Percentiles rank a stretch among this genome's conserved stretches.
These are phyloP conservation scores for Knoxia roxburghii DNA, from an alignment of 257 asterid species.

Conservation along the genomic window DNA sequence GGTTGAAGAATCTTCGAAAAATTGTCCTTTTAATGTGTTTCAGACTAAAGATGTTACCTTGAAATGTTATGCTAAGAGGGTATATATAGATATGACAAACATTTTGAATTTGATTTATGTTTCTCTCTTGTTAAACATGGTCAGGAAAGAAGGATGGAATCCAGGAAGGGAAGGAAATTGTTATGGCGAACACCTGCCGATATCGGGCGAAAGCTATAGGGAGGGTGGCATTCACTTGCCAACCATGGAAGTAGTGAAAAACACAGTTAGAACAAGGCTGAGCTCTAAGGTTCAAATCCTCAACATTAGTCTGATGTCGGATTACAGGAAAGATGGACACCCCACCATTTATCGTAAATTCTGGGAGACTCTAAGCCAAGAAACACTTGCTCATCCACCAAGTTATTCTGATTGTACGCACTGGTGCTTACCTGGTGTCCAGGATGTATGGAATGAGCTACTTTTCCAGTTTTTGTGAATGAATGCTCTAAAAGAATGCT, in stretches of 20 bases:
- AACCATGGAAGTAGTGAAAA: slow-evolving; percentile 73
- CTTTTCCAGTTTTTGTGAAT: slow-evolving; percentile 62
- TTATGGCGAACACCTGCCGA: slow-evolving; percentile 63
- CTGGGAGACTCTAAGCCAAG: slow-evolving; percentile 72
- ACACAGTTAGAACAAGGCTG: slow-evolving; percentile 39
- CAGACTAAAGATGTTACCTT: too few relatives aligned
- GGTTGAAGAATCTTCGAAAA: too few relatives aligned
- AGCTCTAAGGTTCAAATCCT: slow-evolving; percentile 58
- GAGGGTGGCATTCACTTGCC: slow-evolving; percentile 71
- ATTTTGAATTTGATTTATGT: too few relatives aligned
- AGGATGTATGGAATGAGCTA: slow-evolving; percentile 87
- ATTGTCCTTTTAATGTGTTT: too few relatives aligned
- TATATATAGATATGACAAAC: too few relatives aligned
- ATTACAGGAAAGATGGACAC: slow-evolving; percentile 86
- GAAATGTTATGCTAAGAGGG: too few relatives aligned
- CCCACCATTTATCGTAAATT: slow-evolving; percentile 87
- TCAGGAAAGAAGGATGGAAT: slow-evolving; percentile 77
- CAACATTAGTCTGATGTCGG: slow-evolving; percentile 83
- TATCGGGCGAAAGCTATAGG: slow-evolving; percentile 47
- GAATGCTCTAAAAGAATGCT: too few relatives aligned
- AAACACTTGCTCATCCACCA: slow-evolving; percentile 49
- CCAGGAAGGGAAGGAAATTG: slow-evolving; percentile 77
- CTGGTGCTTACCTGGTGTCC: slow-evolving; percentile 96
- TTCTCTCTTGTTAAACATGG: neutral
- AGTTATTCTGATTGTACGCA: slow-evolving; percentile 88